phyloP scores from a whole-genome alignment of 1,284 basidiomycete genomes.

The Cutaneotrichosporon arboriforme region DNA sequence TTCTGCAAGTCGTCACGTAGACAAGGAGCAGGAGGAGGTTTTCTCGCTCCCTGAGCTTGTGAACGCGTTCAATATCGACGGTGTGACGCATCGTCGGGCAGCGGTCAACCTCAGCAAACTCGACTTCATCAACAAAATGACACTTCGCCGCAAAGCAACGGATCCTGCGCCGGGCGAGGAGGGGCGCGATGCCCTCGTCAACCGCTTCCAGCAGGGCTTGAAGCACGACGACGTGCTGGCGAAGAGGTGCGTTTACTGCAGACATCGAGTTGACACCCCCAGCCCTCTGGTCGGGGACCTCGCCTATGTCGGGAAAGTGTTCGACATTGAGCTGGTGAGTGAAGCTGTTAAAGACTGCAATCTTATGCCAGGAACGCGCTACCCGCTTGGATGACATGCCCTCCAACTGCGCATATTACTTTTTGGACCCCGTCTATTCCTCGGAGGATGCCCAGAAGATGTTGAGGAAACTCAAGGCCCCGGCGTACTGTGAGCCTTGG shows the following conservation, averaged over 20 bases:
- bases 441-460: constrained; percentile 58
- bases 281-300: constrained; percentile 36
- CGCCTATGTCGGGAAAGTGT: constrained; percentile 37
- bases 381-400: constrained; percentile 65
- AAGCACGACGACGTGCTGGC: constrained; percentile 27
- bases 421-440: constrained; percentile 59
- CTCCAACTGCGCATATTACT: constrained; percentile 65
- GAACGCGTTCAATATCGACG: constrained; percentile 32
- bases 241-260: constrained; percentile 27
- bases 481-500: constrained; percentile 49
- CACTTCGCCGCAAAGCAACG: constrained; percentile 37
- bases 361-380: constrained; percentile 57
- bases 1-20: constrained; percentile 13
- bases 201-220: constrained; percentile 34
- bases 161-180: constrained; percentile 23
- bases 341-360: not conserved
- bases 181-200: constrained; percentile 24
- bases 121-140: constrained; percentile 47
- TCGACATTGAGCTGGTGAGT: constrained; percentile 46
- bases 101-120: constrained; percentile 42
- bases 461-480: constrained; percentile 50
- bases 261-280: not conserved
- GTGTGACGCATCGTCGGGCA: constrained; percentile 40
- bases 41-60: constrained; percentile 40
- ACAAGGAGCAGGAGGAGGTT: constrained; percentile 26